These are phyloP conservation scores for Melastoma candidum DNA, from an alignment of 441 rosid genomes.

Conservation along the genomic window DNA sequence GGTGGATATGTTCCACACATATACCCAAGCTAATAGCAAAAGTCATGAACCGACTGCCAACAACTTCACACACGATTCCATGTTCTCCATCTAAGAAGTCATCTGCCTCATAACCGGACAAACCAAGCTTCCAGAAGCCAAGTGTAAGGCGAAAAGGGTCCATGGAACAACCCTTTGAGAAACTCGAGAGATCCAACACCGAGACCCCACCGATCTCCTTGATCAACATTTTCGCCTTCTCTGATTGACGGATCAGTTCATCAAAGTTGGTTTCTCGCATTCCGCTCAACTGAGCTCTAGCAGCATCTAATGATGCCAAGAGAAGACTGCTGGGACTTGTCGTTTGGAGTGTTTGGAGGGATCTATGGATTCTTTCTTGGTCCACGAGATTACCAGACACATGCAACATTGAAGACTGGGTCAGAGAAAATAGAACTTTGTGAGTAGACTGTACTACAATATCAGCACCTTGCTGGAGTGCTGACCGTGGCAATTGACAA, in stretches of 20 bases:
- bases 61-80: slow-evolving; percentile 36
- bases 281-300: slow-evolving; percentile 49
- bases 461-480: slow-evolving; percentile 51
- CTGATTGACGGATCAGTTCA: slow-evolving; percentile 29
- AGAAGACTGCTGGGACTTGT: slow-evolving; percentile 57
- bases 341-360: slow-evolving; percentile 55
- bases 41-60: slow-evolving; percentile 30
- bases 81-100: slow-evolving; percentile 31
- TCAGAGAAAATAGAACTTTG: slow-evolving; percentile 48
- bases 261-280: slow-evolving; percentile 28
- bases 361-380: slow-evolving; percentile 33
- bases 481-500: slow-evolving; percentile 38
- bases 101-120: slow-evolving; percentile 51
- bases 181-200: slow-evolving; percentile 22
- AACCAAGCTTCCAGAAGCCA: slow-evolving; percentile 41
- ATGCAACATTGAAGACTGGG: slow-evolving; percentile 65
- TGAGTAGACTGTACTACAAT: slow-evolving; percentile 54
- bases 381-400: slow-evolving; percentile 35
- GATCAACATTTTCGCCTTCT: slow-evolving; percentile 21
- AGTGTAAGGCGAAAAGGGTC: slow-evolving; percentile 48
- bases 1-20: slow-evolving; percentile 26
- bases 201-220: slow-evolving; percentile 28
- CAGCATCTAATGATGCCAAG: slow-evolving; percentile 55
- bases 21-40: slow-evolving; percentile 45
- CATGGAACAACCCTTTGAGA: slow-evolving; percentile 20